phyloP scores from a whole-genome alignment of 768 basidiomycete species.

The Sporobolomyces pararoseus region DNA sequence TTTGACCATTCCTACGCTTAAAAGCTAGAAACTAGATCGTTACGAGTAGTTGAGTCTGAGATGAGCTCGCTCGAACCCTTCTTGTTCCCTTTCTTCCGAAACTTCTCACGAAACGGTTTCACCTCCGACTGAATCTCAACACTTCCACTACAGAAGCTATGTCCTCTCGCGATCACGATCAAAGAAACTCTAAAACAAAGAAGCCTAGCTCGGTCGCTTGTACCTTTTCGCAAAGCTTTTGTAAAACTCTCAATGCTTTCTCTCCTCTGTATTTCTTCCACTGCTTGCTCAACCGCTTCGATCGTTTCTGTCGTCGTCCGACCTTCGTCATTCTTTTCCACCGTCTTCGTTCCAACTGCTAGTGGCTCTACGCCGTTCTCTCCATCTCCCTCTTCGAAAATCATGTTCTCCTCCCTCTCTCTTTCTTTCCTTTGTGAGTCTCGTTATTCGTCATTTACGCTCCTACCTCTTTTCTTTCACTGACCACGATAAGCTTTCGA shows the following conservation, averaged over 20 bases:
- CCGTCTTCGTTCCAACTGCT: slow-evolving; percentile 11
- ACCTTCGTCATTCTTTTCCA: slow-evolving; percentile 6
- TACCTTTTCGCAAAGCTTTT: background rate
- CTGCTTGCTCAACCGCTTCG: background rate
- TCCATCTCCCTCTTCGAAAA: background rate
- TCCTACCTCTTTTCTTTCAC: background rate
- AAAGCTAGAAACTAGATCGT: too few species aligned
- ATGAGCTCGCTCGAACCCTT: background rate
- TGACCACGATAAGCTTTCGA: background rate
- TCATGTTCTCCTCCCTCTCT: background rate
- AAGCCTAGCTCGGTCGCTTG: background rate
- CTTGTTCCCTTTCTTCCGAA: background rate
- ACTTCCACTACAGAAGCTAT: too few species aligned
- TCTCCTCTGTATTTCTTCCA: background rate
- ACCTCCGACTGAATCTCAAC: too few species aligned
- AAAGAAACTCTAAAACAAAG: too few species aligned
- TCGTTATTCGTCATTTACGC: background rate
- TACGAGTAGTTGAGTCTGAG: background rate
- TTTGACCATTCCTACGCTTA: too few species aligned
- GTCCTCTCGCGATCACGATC: too few species aligned
- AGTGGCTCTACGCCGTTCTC: slow-evolving; percentile 12
- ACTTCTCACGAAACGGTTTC: background rate
- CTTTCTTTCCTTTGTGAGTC: background rate
- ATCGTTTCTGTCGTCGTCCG: background rate
- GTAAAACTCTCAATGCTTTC: background rate